Base-by-base conservation (phyloP, 2,329 filamentous ascomycete species). In the Colletotrichum godetiae region DNA sequence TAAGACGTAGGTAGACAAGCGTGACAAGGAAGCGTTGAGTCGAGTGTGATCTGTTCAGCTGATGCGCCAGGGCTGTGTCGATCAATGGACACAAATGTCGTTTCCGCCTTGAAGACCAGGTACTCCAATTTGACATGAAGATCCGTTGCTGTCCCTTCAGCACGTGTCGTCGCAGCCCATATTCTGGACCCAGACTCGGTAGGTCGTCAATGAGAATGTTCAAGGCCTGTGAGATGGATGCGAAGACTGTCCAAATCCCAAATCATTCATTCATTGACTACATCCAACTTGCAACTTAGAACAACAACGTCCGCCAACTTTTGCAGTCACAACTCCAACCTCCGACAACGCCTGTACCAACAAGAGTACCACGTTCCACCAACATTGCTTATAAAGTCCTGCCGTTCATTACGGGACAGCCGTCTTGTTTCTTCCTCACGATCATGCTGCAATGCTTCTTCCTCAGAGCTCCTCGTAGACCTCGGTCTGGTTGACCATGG, bases 401-500 rank as follows among this genome's bases (percentile, higher is more conserved):
- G 2, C 31, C 24, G 29, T 24, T 33, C 35, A 4, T 11, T 31
- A 12, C 13, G 19, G 15, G 15, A 19, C 35, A 53, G 12, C 19
- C 56, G 31, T 15, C n/a, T 19, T 56, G 24, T 31, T 42, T 12
- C 24, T 1, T 24, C 5, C 13, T 15, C 24, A 10, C 29, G 46
- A 12, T 15, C 29, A n/a, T 22, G 8, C 33, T 22, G 42, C 8
- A n/a, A 49, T 49, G 19, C 0, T 15, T 37, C 42, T 55, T 15
- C 3, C 46, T 71, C 29, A 73, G 56, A 73, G 24, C 56, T 73
- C 71, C 46, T 73, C 71, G 35, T 61, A 70, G 31, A 37, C 29
- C 42, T 73, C 71, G 46, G 71, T 73, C 35, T 35, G 66, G 60
- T 73, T 73, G 31, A 65, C 62, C 67, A 71, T 73, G 67, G 71